These are phyloP conservation scores for Astrephomene gubernaculifera DNA, from an alignment of 139 green algal genomes.

Conservation along the genomic window DNA sequence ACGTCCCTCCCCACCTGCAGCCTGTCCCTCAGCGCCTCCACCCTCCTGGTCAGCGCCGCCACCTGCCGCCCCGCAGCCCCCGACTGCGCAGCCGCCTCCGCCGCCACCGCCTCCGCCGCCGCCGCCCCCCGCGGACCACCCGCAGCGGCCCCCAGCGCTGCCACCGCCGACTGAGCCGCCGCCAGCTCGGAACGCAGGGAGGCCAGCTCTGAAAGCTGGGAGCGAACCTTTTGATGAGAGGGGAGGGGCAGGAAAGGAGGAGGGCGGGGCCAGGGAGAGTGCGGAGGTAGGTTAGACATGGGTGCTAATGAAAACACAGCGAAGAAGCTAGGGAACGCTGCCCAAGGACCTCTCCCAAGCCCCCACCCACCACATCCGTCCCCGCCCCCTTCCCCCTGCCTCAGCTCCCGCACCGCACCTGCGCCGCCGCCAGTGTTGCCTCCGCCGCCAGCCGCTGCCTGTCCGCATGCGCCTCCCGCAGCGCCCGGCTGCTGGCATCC, in stretches of 20 bases:
- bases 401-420: constrained; percentile 19
- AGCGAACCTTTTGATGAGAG: too few relatives aligned
- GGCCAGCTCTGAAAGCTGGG: constrained; percentile 60
- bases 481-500: constrained; percentile 10
- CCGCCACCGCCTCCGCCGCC: constrained; percentile 21
- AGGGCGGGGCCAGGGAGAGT: too few relatives aligned
- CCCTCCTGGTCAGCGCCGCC: constrained; percentile 49
- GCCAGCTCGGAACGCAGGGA: constrained; percentile 45
- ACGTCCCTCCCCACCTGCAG: constrained; percentile 27
- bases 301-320: too few relatives aligned
- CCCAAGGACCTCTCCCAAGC: too few relatives aligned
- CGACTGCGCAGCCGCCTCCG: constrained; percentile 12
- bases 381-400: neutral
- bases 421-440: neutral
- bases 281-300: too few relatives aligned
- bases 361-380: too few relatives aligned
- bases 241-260: too few relatives aligned
- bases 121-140: constrained; percentile 12
- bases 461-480: constrained; percentile 30
- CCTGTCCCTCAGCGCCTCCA: constrained; percentile 58
- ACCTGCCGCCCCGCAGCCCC: constrained; percentile 30
- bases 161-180: constrained; percentile 21
- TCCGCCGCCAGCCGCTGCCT: constrained; percentile 26
- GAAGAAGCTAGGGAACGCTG: too few relatives aligned
- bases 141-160: constrained; percentile 37